Evolutionary conservation across 305 asterid species (phyloP).

Genomic region (Fraxinus xanthoxyloides): DNA sequence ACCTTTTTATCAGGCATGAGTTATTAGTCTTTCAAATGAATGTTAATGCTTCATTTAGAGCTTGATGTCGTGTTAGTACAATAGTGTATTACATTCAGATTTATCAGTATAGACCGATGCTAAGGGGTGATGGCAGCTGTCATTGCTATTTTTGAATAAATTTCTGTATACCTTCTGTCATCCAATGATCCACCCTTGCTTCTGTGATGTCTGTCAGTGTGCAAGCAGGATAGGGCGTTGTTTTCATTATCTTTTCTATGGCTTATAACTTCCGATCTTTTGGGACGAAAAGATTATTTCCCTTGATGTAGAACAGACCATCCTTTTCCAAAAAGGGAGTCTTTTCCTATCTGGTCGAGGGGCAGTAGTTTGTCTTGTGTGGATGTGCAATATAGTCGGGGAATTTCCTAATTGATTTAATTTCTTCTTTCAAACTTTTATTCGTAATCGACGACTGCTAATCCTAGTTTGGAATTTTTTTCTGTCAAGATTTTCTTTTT

Average conservation of each 20-base stretch:
- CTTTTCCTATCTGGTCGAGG: too few species aligned
- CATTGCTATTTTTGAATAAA: background rate
- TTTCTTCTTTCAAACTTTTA: background rate
- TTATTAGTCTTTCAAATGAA: background rate
- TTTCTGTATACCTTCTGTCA: background rate
- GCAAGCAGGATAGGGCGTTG: background rate
- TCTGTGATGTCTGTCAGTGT: background rate
- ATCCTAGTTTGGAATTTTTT: background rate
- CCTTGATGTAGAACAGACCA: too few species aligned
- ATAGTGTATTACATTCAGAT: background rate
- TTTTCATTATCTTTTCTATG: background rate
- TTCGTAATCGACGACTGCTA: background rate
- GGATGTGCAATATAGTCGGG: background rate
- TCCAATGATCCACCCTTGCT: background rate
- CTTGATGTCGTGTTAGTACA: background rate
- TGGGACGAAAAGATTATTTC: too few species aligned
- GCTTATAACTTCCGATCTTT: background rate
- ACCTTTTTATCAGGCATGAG: background rate
- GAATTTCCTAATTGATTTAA: background rate
- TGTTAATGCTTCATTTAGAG: background rate
- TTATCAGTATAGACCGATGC: background rate
- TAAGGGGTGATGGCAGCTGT: background rate
- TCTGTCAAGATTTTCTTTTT: background rate
- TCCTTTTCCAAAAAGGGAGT: too few species aligned
- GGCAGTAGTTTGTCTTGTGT: background rate